These are phyloP conservation scores for Amanita fuliginea DNA, from an alignment of 768 basidiomycete species.

Conservation along the genomic window DNA sequence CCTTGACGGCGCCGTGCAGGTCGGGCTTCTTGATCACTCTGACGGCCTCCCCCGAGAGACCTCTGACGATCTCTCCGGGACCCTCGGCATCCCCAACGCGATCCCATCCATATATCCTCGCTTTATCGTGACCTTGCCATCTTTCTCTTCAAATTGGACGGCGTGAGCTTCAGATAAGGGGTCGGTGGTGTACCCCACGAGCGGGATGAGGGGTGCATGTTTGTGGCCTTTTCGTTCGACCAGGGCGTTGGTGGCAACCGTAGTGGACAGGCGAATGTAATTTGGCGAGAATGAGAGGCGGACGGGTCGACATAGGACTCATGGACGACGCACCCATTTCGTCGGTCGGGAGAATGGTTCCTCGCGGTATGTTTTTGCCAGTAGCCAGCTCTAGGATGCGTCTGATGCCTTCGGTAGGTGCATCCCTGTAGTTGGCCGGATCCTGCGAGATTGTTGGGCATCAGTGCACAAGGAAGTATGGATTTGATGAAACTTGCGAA, in stretches of 20 bases:
- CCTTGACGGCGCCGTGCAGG: slow-evolving; percentile 29
- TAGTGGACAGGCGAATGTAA: slow-evolving; percentile 87
- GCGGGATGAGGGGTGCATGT: slow-evolving; percentile 84
- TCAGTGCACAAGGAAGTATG: slow-evolving; percentile 1
- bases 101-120: slow-evolving; percentile 67
- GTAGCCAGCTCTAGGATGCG: slow-evolving; percentile 74
- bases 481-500: slow-evolving; percentile 39
- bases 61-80: slow-evolving; percentile 69
- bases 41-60: slow-evolving; percentile 85
- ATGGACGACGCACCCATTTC: slow-evolving; percentile 65
- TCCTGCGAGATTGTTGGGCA: slow-evolving; percentile 69
- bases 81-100: slow-evolving; percentile 60
- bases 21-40: slow-evolving; percentile 72
- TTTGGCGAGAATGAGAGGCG: slow-evolving; percentile 35
- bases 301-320: no score
- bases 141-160: slow-evolving; percentile 65
- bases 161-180: slow-evolving; percentile 69
- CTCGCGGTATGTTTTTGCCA: slow-evolving; percentile 57
- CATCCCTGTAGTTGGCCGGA: slow-evolving; percentile 78
- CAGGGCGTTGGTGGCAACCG: slow-evolving; percentile 92
- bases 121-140: slow-evolving; percentile 28
- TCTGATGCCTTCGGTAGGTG: slow-evolving; percentile 89
- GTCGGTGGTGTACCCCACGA: slow-evolving; percentile 89
- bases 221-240: slow-evolving; percentile 91
- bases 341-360: slow-evolving; percentile 54